phyloP scores from a whole-genome alignment of 805 yeast genomes.

The Spathaspora gorwiae region DNA sequence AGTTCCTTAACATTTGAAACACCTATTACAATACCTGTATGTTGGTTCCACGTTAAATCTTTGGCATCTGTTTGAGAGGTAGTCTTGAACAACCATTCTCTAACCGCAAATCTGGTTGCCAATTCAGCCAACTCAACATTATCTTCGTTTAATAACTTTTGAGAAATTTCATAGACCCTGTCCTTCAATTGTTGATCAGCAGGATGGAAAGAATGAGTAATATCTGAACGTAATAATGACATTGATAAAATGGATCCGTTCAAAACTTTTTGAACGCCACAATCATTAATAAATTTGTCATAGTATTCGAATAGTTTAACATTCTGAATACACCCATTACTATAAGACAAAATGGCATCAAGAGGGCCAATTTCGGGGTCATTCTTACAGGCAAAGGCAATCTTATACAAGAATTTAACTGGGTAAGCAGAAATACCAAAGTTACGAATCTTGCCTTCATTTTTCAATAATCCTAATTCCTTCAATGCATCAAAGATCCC shows the following conservation, averaged over 20 bases:
- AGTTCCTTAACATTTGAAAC: constrained; percentile 64
- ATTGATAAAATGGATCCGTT: constrained; percentile 86
- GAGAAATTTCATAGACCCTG: constrained; percentile 46
- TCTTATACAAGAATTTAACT: constrained; percentile 55
- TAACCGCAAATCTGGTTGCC: constrained; percentile 71
- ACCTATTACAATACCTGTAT: constrained; percentile 70
- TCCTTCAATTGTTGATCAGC: constrained; percentile 55
- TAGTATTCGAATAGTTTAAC: constrained; percentile 44
- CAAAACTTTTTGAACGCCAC: constrained; percentile 54
- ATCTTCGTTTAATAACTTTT: constrained; percentile 27
- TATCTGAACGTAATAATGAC: constrained; percentile 71
- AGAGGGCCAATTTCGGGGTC: constrained; percentile 51
- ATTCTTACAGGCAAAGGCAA: constrained; percentile 39
- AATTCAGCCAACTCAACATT: constrained; percentile 72
- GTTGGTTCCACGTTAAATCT: constrained; percentile 18
- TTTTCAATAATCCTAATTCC: constrained; percentile 55
- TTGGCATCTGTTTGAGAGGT: constrained; percentile 5
- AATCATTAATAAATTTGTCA: constrained; percentile 46
- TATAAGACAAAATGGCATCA: constrained; percentile 75
- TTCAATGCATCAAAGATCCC: constrained; percentile 59
- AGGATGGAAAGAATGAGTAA: constrained; percentile 78
- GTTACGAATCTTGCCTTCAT: constrained; percentile 55
- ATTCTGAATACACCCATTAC: constrained; percentile 81
- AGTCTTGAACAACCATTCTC: constrained; percentile 47
- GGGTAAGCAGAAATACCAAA: constrained; percentile 90